Evolutionary conservation across 2,329 filamentous ascomycete species (phyloP).

Genomic region (Trichoderma endophyticum): DNA sequence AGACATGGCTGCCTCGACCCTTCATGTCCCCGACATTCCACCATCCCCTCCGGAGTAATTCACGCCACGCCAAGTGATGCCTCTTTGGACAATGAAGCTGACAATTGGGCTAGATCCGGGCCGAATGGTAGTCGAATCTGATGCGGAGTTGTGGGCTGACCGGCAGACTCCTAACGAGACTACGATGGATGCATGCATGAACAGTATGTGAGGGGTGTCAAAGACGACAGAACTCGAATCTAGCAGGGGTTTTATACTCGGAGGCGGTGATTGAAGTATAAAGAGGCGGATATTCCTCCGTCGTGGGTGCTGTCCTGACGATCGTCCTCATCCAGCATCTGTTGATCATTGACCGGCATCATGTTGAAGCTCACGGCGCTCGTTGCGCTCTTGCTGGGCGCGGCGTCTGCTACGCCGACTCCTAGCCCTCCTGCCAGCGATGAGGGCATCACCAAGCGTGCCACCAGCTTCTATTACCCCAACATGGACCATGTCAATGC

Average conservation of each 20-base stretch:
- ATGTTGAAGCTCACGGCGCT: slow-evolving; percentile 22
- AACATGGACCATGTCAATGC: slow-evolving; percentile 40
- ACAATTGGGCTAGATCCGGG: background rate
- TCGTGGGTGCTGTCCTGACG: background rate
- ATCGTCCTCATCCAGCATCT: background rate
- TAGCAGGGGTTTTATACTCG: background rate
- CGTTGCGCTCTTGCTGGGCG: slow-evolving; percentile 21
- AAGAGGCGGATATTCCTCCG: background rate
- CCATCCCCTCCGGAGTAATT: background rate
- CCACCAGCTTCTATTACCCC: slow-evolving; percentile 40
- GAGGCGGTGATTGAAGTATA: background rate
- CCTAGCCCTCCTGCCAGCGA: slow-evolving; percentile 7
- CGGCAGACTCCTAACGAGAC: background rate
- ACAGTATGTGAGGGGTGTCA: background rate
- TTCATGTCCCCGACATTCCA: background rate
- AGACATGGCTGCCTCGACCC: background rate
- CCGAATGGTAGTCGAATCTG: background rate
- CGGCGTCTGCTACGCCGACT: slow-evolving; percentile 22
- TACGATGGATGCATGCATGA: background rate
- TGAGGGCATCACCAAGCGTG: slow-evolving; percentile 20
- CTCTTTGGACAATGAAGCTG: background rate
- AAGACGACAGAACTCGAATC: background rate
- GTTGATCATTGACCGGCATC: slow-evolving; percentile 5
- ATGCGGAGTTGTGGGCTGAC: background rate
- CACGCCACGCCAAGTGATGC: background rate